Evolutionary conservation across 2,329 filamentous ascomycete genomes (phyloP).

Genomic region (Penicillium psychrosexuale): DNA sequence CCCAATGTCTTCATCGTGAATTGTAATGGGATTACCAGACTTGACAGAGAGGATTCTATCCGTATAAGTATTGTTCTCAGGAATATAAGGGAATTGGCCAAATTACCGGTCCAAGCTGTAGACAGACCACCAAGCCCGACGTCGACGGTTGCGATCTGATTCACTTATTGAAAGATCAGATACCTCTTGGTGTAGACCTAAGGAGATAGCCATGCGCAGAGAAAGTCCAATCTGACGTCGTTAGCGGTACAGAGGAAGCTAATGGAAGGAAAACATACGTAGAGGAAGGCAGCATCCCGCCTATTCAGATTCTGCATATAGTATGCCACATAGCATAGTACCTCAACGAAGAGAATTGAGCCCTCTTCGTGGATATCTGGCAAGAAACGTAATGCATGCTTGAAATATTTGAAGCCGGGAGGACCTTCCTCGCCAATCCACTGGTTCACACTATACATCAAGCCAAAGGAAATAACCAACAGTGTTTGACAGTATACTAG

Average conservation of each 20-base stretch:
- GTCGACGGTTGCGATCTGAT: slow-evolving; percentile 48
- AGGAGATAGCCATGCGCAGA: slow-evolving; percentile 56
- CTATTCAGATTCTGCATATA: slow-evolving; percentile 59
- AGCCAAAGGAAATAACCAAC: slow-evolving; percentile 54
- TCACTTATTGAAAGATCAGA: slow-evolving; percentile 40
- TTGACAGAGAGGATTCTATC: slow-evolving; percentile 51
- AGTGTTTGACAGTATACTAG: slow-evolving; percentile 53
- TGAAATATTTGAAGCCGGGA: slow-evolving; percentile 56
- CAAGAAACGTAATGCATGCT: slow-evolving; percentile 50
- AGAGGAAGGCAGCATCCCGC: slow-evolving; percentile 55
- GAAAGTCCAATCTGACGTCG: slow-evolving; percentile 48
- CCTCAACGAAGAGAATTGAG: slow-evolving; percentile 55
- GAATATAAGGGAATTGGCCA: too few species aligned
- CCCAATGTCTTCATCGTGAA: slow-evolving; percentile 55
- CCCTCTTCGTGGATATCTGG: slow-evolving; percentile 57
- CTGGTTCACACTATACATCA: slow-evolving; percentile 58
- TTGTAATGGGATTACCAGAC: slow-evolving; percentile 54
- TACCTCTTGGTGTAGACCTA: slow-evolving; percentile 56
- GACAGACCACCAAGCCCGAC: slow-evolving; percentile 56
- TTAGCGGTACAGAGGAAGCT: slow-evolving; percentile 2
- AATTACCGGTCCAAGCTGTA: slow-evolving; percentile 53
- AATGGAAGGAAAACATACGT: slow-evolving; percentile 29
- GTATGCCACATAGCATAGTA: slow-evolving; percentile 54
- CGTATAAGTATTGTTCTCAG: slow-evolving; percentile 1
- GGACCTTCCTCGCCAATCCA: slow-evolving; percentile 53